Evolutionary conservation across 345 rosid species (phyloP), one percentile per base, ranked within the genome.

Genomic region (Luvunga scandens): DNA sequence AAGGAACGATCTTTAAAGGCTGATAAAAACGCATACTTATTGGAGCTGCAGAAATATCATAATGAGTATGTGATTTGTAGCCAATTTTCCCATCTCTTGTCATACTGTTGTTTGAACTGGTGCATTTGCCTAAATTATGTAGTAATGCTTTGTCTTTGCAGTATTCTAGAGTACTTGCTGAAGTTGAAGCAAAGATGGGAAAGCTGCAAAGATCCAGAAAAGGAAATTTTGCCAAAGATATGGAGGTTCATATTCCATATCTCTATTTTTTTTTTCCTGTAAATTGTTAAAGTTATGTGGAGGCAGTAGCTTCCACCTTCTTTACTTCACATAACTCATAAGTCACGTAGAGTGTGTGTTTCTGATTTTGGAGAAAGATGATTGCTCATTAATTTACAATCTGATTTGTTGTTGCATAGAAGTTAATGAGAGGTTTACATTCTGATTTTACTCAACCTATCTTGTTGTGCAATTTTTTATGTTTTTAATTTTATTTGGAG

Each of bases 111-210:
- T 74, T 78, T 73, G 55, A 16, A 9, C 27, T 45, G 78, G 39
- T 76, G 28, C 65, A 27, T 69, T 42, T 77, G 48, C 57, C 60
- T 57, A 50, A 79, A 42, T 77, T 55, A 77, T 77, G 27, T 83
- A 64, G 56, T 73, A 78, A 64, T 73, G 80, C 61, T 72, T 66
- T 79, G 79, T 84, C 53, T 73, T 83, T 80, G 89, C 91, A 96
- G 99, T 77, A 85, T 90, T 84, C 82, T 94, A 86, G 91, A 78
- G 73, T 86, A 79, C 83, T 85, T 96, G 88, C 92, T 84, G 84
- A 88, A 78, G 79, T 76, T 90, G 92, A 96, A 96, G 88, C 90
- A 86, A 34, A 88, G 81, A 67, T 94, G 97, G 88, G 95, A 89
- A 88, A 88, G 80, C 84, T 83, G 89, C 89, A 84, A 86, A 79